Base-by-base conservation (phyloP, 2,329 filamentous ascomycete species). In the Penicillium sp. region DNA sequence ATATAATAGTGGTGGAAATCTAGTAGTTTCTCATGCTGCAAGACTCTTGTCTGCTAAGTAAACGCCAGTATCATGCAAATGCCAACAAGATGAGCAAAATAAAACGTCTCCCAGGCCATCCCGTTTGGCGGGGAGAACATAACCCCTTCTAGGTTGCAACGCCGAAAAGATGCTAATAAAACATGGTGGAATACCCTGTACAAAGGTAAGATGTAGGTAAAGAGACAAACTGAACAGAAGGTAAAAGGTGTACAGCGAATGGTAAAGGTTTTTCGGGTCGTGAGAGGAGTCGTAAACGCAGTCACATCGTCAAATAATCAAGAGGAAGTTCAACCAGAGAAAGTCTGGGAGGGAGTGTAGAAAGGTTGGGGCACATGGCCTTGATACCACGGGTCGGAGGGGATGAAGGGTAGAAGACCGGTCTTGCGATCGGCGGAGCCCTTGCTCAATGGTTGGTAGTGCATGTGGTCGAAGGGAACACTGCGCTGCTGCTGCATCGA, bases 391-490 rank as follows among this genome's bases (percentile, higher is more conserved):
- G 71, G 69, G n/a, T 80, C 77, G 11, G 73, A 72, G 37, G 79
- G 75, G 49, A 77, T 69, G 49, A 78, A 79, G 8, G 90, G 90
- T 5, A 93, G 84, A 21, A 90, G 83, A 11, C 90, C 90, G 0
- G 87, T 84, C 57, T 73, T 76, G 37, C 87, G 86, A 56, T 90
- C 79, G 43, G 89, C 86, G 57, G 86, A 81, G 31, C 86, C 80
- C 68, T 89, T 86, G 9, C 90, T 89, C 5, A 93, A 76, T 9
- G 90, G 89, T 63, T 93, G 88, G 69, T 95, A 90, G 72, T 93
- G 89, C 88, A 96, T 92, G 76, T 92, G 84, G 58, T 86, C 82
- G 52, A 89, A 86, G 48, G 83, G 77, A 53, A 80, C 79, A 76
- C 72, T 84, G 68, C 90, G 79, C 70, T 91, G 89, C 65, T 90